A percentile compares a stretch with the other conserved stretches of the same genome.
Evolutionary conservation across 331 rosid species (phyloP).

Genomic region (Saraca asoca): DNA sequence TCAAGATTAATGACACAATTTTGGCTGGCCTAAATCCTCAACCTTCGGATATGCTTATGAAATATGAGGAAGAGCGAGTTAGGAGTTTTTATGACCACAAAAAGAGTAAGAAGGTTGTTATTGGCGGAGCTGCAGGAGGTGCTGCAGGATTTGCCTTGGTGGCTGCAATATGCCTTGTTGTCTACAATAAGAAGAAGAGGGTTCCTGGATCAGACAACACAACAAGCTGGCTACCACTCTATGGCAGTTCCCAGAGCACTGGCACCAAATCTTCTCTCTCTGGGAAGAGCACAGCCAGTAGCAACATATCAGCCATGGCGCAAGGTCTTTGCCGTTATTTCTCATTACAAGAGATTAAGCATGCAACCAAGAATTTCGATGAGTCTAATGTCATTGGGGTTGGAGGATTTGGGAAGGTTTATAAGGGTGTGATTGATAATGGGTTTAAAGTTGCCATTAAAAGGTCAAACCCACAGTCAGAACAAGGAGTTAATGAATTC

Average conservation of each 20-base stretch:
- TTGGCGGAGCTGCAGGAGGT: slow-evolving; percentile 88
- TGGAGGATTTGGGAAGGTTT: slow-evolving; percentile 97
- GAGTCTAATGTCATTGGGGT: slow-evolving; percentile 87
- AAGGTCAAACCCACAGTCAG: slow-evolving; percentile 89
- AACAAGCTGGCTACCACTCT: slow-evolving; percentile 82
- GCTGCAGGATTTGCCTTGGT: slow-evolving; percentile 72
- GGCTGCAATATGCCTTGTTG: slow-evolving; percentile 68
- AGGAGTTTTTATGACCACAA: neutral
- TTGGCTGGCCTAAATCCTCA: slow-evolving; percentile 82
- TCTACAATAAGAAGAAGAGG: slow-evolving; percentile 57
- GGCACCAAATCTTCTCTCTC: slow-evolving; percentile 58
- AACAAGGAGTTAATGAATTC: slow-evolving; percentile 91
- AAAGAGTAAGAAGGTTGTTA: slow-evolving; percentile 38
- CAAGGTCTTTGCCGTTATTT: slow-evolving; percentile 86
- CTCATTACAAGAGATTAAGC: slow-evolving; percentile 65
- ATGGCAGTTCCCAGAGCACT: slow-evolving; percentile 52
- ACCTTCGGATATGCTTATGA: slow-evolving; percentile 53
- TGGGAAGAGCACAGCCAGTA: slow-evolving; percentile 57
- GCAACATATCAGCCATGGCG: slow-evolving; percentile 54
- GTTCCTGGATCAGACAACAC: slow-evolving; percentile 50
- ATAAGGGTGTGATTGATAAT: slow-evolving; percentile 73
- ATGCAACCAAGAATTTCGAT: slow-evolving; percentile 72
- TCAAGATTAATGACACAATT: slow-evolving; percentile 65
- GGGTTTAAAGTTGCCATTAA: slow-evolving; percentile 78
- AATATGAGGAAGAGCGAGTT: slow-evolving; percentile 34